Evolutionary conservation across 2,329 filamentous ascomycete genomes (phyloP).

Genomic region (Fusarium sp.): DNA sequence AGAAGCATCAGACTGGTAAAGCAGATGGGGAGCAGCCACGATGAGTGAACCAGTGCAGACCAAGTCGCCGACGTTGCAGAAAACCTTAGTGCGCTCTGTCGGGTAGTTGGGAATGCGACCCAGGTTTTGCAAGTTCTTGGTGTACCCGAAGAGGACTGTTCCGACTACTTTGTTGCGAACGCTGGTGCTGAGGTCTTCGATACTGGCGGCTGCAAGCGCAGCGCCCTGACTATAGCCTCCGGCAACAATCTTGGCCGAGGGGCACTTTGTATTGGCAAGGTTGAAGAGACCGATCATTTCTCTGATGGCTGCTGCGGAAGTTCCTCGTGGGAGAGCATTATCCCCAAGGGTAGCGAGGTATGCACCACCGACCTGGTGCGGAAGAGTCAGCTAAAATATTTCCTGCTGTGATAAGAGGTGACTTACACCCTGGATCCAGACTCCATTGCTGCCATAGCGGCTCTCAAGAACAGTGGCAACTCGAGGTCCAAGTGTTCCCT

Average conservation of each 20-base stretch:
- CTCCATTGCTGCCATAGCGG: slow-evolving; percentile 39
- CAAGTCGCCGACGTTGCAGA: slow-evolving; percentile 53
- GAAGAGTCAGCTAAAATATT: fast-evolving
- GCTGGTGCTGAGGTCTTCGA: slow-evolving; percentile 51
- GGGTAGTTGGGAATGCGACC: slow-evolving; percentile 57
- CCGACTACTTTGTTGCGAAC: slow-evolving; percentile 54
- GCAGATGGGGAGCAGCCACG: slow-evolving; percentile 32
- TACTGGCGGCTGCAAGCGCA: slow-evolving; percentile 58
- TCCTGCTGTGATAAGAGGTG: fast-evolving
- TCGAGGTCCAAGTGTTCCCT: slow-evolving; percentile 51
- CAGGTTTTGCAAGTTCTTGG: slow-evolving; percentile 57
- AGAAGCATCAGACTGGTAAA: slow-evolving; percentile 29
- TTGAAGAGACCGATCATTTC: slow-evolving; percentile 59
- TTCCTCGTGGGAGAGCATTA: slow-evolving; percentile 56
- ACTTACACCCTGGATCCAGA: slow-evolving; percentile 60
- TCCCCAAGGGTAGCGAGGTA: slow-evolving; percentile 55
- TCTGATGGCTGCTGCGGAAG: slow-evolving; percentile 54
- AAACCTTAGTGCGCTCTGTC: slow-evolving; percentile 51
- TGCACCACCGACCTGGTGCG: slow-evolving; percentile 41
- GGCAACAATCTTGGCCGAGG: slow-evolving; percentile 57
- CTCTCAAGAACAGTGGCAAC: slow-evolving; percentile 49
- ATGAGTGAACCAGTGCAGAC: slow-evolving; percentile 56
- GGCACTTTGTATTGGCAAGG: slow-evolving; percentile 59
- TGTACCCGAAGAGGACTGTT: neutral
- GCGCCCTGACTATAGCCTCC: slow-evolving; percentile 59